These are phyloP conservation scores for Wickerhamiella lipophila DNA, from an alignment of 805 yeast genomes.

Conservation along the genomic window DNA sequence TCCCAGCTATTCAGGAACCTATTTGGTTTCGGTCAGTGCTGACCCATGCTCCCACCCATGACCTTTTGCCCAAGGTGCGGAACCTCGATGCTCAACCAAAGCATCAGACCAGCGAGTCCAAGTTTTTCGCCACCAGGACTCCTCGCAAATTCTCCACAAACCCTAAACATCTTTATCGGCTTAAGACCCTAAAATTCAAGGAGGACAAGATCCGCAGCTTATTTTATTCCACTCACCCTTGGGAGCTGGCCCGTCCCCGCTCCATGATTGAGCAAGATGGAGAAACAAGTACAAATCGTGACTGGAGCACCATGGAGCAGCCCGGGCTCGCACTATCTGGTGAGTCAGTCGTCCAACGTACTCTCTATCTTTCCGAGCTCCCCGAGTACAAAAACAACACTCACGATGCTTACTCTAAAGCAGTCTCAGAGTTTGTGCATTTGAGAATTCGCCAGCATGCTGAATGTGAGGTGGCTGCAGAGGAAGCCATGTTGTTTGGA, in stretches of 20 bases:
- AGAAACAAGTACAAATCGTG: slow-evolving; percentile 37
- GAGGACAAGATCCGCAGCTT: slow-evolving; percentile 75
- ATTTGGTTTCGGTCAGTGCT: slow-evolving; percentile 84
- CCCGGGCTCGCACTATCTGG: slow-evolving; percentile 68
- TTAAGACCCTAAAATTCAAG: slow-evolving; percentile 43
- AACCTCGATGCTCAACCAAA: slow-evolving; percentile 19
- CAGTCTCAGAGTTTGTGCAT: slow-evolving; percentile 79
- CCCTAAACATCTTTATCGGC: slow-evolving; percentile 34
- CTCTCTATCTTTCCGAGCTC: slow-evolving; percentile 40
- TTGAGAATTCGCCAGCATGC: slow-evolving; percentile 75
- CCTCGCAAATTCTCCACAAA: slow-evolving; percentile 25
- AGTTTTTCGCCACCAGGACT: slow-evolving; percentile 37
- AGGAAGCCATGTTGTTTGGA: slow-evolving; percentile 80
- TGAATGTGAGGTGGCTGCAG: slow-evolving; percentile 55
- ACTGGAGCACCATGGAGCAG: slow-evolving; percentile 76
- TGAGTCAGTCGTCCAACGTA: slow-evolving; percentile 72
- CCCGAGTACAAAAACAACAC: slow-evolving; percentile 24
- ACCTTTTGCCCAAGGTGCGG: slow-evolving; percentile 38
- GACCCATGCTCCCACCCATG: slow-evolving; percentile 63
- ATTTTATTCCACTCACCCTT: slow-evolving; percentile 89
- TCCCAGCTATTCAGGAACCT: slow-evolving; percentile 48
- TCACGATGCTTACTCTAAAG: slow-evolving; percentile 65
- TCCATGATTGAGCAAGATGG: slow-evolving; percentile 65
- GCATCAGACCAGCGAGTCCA: slow-evolving; percentile 14
- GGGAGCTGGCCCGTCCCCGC: slow-evolving; percentile 93